Base-by-base conservation (phyloP, 176 grass and related monocot genomes). In the Stipa capillata region DNA sequence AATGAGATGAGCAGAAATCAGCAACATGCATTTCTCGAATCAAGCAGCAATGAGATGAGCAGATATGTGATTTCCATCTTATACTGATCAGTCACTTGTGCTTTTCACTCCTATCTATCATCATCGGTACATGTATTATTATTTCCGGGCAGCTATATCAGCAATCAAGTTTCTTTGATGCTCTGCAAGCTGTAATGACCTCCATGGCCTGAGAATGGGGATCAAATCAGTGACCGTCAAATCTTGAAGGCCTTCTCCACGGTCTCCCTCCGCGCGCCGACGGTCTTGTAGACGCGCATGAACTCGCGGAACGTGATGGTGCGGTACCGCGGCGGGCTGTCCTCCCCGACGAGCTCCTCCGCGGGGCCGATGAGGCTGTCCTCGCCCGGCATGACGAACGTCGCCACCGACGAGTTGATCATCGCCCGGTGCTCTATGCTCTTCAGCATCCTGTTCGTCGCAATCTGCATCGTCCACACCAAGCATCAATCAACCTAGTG, bases 161-260 rank as follows among this genome's bases (percentile, higher is more conserved):
- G n/a, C n/a, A n/a, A n/a, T n/a, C n/a, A n/a, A n/a, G n/a, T n/a
- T n/a, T n/a, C n/a, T n/a, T n/a, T n/a, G n/a, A n/a, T n/a, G n/a
- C n/a, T n/a, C n/a, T n/a, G n/a, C n/a, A n/a, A n/a, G n/a, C n/a
- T n/a, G n/a, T n/a, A n/a, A n/a, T n/a, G n/a, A n/a, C n/a, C n/a
- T n/a, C n/a, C 43, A 45, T 16, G 12, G 43, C 43, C 43, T 16
- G 45, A 49, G 5, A n/a, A n/a, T n/a, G n/a, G n/a, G n/a, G n/a
- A n/a, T n/a, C n/a, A n/a, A n/a, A n/a, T n/a, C 6, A 6, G 20
- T 20, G 20, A n/a, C 7, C 3, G 43, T 84, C 81, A 84, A 5
- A 82, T 82, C 78, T 69, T 85, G 85, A 92, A 88, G 21, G 82
- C 78, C 48, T 85, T 86, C 78, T 85, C 83, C 18, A 92, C 82